Evolutionary conservation across 306 rosid species (phyloP).

Genomic region (Fragaria iinumae): DNA sequence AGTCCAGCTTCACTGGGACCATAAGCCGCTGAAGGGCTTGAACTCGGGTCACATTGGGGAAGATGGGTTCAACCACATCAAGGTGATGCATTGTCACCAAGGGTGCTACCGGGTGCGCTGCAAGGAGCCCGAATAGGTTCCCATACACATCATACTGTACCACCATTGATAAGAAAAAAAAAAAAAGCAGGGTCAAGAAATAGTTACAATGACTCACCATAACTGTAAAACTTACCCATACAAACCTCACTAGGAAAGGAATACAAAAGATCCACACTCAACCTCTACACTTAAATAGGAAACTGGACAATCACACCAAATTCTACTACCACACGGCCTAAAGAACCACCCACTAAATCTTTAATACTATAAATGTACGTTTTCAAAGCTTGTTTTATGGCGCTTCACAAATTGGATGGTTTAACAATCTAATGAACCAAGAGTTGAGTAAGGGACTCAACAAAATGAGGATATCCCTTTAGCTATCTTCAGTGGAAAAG

Average conservation of each 20-base stretch:
- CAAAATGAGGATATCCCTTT: background rate
- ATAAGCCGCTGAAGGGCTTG: slow-evolving; percentile 70
- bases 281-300: background rate
- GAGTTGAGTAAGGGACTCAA: background rate
- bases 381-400: background rate
- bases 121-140: slow-evolving; percentile 88
- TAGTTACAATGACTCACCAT: background rate
- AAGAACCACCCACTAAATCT: background rate
- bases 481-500: background rate
- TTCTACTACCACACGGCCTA: background rate
- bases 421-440: background rate
- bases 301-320: background rate
- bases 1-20: slow-evolving; percentile 72
- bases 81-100: slow-evolving; percentile 93
- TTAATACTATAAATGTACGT: background rate
- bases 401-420: background rate
- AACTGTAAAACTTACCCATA: background rate
- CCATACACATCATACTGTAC: slow-evolving; percentile 94
- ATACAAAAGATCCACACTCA: background rate
- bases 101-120: slow-evolving; percentile 91
- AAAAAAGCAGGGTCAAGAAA: background rate
- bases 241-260: background rate
- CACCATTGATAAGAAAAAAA: slow-evolving; percentile 12
- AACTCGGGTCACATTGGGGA: slow-evolving; percentile 66
- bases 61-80: slow-evolving; percentile 94